A percentile compares a stretch with the other conserved stretches of the same genome.
Evolutionary conservation across 345 rosid species (phyloP).

Genomic region (Boechera divaricarpa): DNA sequence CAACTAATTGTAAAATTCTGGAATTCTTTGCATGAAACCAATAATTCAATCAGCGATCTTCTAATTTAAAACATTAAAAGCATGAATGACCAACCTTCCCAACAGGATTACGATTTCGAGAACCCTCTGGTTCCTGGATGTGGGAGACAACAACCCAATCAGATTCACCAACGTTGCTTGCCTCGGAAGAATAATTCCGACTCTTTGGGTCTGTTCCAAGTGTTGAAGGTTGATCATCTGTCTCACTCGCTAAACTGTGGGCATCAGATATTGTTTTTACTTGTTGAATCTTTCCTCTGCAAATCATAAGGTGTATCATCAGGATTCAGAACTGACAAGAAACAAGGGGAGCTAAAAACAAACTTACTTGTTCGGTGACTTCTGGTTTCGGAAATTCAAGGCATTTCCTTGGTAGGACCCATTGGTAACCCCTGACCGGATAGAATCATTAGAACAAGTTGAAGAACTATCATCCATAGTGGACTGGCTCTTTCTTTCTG

Average conservation of each 20-base stretch:
- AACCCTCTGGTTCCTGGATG: constrained; percentile 48
- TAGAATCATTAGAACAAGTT: constrained; percentile 92
- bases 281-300: constrained; percentile 63
- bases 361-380: constrained; percentile 56
- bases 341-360: constrained; percentile 4
- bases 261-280: constrained; percentile 52
- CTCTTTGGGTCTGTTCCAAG: constrained; percentile 53
- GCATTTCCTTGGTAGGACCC: constrained; percentile 65
- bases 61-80: constrained; percentile 4
- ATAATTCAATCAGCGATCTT: constrained; percentile 8
- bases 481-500: constrained; percentile 64
- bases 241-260: constrained; percentile 54
- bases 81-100: constrained; percentile 53
- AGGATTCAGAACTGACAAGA: constrained; percentile 13
- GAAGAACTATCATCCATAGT: constrained; percentile 94
- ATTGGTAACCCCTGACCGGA: constrained; percentile 70
- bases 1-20: neutral
- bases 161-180: constrained; percentile 53
- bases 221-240: constrained; percentile 53
- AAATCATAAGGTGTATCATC: constrained; percentile 23
- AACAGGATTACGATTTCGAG: constrained; percentile 48
- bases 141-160: constrained; percentile 58
- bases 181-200: constrained; percentile 50
- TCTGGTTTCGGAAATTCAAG: constrained; percentile 57
- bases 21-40: constrained; percentile 11